These are phyloP conservation scores for Trichoderma atrobrunneum DNA, from an alignment of 2,329 filamentous ascomycete species.

Conservation along the genomic window DNA sequence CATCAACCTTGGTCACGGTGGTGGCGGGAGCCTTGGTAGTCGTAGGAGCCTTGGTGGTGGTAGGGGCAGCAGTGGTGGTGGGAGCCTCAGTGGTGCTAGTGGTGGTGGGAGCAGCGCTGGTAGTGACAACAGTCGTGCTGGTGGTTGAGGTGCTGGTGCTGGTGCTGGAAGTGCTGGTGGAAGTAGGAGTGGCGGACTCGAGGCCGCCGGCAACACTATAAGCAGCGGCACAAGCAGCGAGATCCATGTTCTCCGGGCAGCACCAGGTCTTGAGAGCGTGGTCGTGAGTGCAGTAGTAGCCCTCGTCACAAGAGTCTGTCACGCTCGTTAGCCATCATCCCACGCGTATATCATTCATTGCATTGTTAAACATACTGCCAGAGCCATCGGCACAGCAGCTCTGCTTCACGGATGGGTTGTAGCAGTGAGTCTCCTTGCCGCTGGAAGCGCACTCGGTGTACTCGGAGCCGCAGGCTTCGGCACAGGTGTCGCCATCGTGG, in stretches of 20 bases:
- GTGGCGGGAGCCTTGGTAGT: conserved; percentile 31
- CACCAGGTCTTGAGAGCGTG: conserved; percentile 52
- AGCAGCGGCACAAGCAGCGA: conserved; percentile 53
- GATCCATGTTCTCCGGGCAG: conserved; percentile 55
- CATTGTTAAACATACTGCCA: conserved; percentile 49
- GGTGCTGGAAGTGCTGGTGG: conserved; percentile 29
- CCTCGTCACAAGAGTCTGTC: conserved; percentile 57
- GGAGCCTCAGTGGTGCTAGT: conserved; percentile 30
- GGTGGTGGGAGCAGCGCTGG: conserved; percentile 23
- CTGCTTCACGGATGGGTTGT: conserved; percentile 49
- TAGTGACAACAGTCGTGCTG: conserved; percentile 30
- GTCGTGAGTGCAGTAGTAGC: conserved; percentile 63
- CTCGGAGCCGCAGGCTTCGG: conserved; percentile 52
- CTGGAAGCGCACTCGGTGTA: conserved; percentile 49
- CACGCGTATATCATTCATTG: not conserved
- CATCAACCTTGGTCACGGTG: conserved; percentile 18
- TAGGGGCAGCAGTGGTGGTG: conserved; percentile 27
- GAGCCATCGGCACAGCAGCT: conserved; percentile 55
- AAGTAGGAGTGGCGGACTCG: conserved; percentile 35
- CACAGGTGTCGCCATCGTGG: conserved; percentile 50
- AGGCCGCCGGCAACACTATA: conserved; percentile 49
- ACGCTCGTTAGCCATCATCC: not conserved
- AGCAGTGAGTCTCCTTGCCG: conserved; percentile 56
- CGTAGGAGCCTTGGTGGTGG: conserved; percentile 24
- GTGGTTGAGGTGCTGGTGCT: conserved; percentile 23